These are phyloP conservation scores for Powellomyces hirtus DNA, from an alignment of 192 early-diverging fungal genomes.

Conservation along the genomic window DNA sequence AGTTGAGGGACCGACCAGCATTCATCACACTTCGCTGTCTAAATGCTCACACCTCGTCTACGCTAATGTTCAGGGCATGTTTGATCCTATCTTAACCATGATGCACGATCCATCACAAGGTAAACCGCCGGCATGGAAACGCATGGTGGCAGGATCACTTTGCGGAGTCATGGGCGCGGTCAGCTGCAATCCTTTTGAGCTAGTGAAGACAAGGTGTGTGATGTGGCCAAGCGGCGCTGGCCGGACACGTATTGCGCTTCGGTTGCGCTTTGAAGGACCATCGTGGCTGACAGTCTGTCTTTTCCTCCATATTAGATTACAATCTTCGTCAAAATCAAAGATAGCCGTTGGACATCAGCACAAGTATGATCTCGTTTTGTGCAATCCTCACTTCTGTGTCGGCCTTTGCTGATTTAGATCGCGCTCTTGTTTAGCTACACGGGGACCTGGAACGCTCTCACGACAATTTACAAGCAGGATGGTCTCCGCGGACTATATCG, in stretches of 20 bases:
- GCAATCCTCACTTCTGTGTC: too few species aligned
- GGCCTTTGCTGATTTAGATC: too few species aligned
- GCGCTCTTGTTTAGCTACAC: constrained; percentile 41
- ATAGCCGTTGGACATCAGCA: constrained; percentile 71
- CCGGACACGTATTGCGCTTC: too few species aligned
- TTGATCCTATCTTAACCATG: constrained; percentile 65
- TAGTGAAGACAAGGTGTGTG: constrained; percentile 61
- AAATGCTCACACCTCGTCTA: not conserved
- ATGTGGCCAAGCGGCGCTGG: not conserved
- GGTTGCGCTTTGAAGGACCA: not conserved
- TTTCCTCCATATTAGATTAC: constrained; percentile 40
- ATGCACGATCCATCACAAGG: constrained; percentile 56
- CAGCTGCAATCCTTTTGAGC: constrained; percentile 73
- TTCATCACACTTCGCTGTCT: too few species aligned
- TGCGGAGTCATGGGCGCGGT: constrained; percentile 76
- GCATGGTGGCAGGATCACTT: constrained; percentile 69
- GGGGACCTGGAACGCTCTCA: constrained; percentile 55
- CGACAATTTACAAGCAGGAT: constrained; percentile 50
- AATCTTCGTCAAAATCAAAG: constrained; percentile 49
- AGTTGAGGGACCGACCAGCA: not conserved
- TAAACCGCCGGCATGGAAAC: constrained; percentile 68
- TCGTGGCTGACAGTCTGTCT: not conserved
- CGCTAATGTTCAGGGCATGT: constrained; percentile 52
- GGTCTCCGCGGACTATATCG: constrained; percentile 65
- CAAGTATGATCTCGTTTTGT: constrained; percentile 33